Conservation (phyloP, 345 rosid genomes). For the Eucalyptus sp. region DNA sequence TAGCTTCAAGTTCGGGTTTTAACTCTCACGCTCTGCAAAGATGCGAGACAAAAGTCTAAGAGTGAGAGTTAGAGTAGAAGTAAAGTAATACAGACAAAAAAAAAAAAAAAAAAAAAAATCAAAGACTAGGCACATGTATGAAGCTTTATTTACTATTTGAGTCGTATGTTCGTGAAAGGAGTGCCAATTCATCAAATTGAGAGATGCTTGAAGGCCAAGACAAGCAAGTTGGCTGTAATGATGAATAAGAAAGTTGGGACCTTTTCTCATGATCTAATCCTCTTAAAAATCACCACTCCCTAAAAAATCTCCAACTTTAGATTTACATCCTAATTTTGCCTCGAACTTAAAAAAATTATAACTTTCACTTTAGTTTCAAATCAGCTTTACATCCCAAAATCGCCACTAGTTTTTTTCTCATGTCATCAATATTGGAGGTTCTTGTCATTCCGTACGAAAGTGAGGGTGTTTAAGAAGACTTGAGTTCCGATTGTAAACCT, state of each 20-base stretch:
- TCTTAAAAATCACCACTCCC: neutral
- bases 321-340: too few species aligned
- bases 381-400: too few species aligned
- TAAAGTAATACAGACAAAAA: rapidly evolving
- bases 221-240: neutral
- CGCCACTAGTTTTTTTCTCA: too few species aligned
- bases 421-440: neutral
- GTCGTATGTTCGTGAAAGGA: neutral
- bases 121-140: too few species aligned
- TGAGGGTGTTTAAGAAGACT: neutral
- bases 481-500: too few species aligned
- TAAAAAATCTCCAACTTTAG: too few species aligned
- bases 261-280: neutral
- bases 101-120: too few species aligned
- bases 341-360: too few species aligned
- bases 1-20: too few species aligned
- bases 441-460: rapidly evolving
- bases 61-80: too few species aligned
- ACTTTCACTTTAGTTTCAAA: too few species aligned
- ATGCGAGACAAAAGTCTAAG: rapidly evolving
- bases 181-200: neutral
- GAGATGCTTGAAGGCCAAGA: neutral
- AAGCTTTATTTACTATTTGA: too few species aligned
- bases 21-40: rapidly evolving
- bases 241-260: neutral